Evolutionary conservation across 352 stramenopile species (phyloP).

Genomic region (Globisporangium paddicum): DNA sequence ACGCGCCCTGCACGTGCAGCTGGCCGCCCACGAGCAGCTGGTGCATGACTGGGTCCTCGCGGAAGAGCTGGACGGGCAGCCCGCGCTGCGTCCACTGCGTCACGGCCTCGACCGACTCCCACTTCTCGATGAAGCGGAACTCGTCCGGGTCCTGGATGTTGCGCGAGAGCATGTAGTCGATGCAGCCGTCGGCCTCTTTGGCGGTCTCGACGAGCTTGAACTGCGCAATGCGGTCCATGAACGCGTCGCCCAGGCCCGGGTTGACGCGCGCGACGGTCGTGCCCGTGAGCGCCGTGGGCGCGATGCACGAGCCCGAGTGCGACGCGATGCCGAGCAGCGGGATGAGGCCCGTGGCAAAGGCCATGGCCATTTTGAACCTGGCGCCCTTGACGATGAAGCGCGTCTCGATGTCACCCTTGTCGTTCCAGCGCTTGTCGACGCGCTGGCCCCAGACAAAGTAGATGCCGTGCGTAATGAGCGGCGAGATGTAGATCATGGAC

Average conservation of each 20-base stretch:
- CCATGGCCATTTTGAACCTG: slow-evolving; percentile 1
- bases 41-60: slow-evolving; percentile 6
- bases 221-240: slow-evolving; percentile 12
- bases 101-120: slow-evolving; percentile 6
- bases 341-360: slow-evolving; percentile 9
- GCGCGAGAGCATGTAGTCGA: slow-evolving; percentile 9
- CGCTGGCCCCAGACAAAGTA: slow-evolving; percentile 13
- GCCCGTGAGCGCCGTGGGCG: slow-evolving; percentile 10
- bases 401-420: slow-evolving; percentile 8
- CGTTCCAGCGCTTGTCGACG: slow-evolving; percentile 8
- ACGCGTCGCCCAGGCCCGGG: slow-evolving; percentile 9
- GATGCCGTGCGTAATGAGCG: slow-evolving; percentile 12
- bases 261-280: slow-evolving; percentile 11
- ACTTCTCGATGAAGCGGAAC: slow-evolving; percentile 16
- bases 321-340: slow-evolving; percentile 8
- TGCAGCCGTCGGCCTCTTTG: slow-evolving; percentile 1
- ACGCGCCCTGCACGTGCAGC: slow-evolving; percentile 11
- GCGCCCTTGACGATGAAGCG: slow-evolving; percentile 4
- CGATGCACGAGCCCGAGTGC: slow-evolving; percentile 8
- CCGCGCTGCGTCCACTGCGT: slow-evolving; percentile 10
- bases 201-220: slow-evolving; percentile 14
- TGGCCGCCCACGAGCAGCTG: slow-evolving; percentile 9
- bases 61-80: slow-evolving; percentile 7
- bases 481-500: slow-evolving; percentile 15
- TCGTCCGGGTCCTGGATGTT: slow-evolving; percentile 15